Evolutionary conservation across 805 yeast genomes (phyloP), one percentile per base, ranked within the genome.

Genomic region (Schwanniomyces yamadae): DNA sequence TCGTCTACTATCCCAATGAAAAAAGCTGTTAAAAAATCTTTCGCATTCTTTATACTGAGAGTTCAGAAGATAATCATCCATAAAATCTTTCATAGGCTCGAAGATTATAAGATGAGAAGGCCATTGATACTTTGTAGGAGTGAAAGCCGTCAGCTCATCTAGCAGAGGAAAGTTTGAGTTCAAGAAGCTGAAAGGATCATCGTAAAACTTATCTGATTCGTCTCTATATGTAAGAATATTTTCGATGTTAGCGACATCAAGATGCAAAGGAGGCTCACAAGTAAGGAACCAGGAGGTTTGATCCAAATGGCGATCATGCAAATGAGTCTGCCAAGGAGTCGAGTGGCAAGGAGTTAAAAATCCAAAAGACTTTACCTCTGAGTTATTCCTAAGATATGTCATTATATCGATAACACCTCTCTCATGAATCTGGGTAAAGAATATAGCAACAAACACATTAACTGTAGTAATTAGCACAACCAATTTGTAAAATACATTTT

Each of bases 281-380:
- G 95, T 78, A 26, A 93, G 64, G 36, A 82, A 81, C 95, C 96
- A 85, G 9, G 75, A 72, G 1, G 55, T 47, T 12, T 40, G 23
- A 1, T 49, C 48, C 12, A 64, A 55, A 18, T 68, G 72, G 7
- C 65, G 56, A 15, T 84, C 62, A 52, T 90, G 95, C 26, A 93
- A 60, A 54, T 84, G 80, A 17, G 93, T 77, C 53, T 88, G 96
- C 80, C 93, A 85, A 2, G 99, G 99, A 0, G 97, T 91, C 0
- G 98, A 90, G 58, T 93, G 99, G 51, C 99, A 93, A 0, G 99
- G 99, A 54, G 90, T 88, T 11, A 93, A 58, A 48, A 93, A 86
- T 0, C 96, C 95, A 19, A 90, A 61, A 1, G 84, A 71, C 6
- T 59, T 42, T 7, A 77, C 69, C 4, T 54, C 48, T 3, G 66